Base-by-base conservation (phyloP, 495 filamentous ascomycete genomes). In the Penicillium chermesinum region DNA sequence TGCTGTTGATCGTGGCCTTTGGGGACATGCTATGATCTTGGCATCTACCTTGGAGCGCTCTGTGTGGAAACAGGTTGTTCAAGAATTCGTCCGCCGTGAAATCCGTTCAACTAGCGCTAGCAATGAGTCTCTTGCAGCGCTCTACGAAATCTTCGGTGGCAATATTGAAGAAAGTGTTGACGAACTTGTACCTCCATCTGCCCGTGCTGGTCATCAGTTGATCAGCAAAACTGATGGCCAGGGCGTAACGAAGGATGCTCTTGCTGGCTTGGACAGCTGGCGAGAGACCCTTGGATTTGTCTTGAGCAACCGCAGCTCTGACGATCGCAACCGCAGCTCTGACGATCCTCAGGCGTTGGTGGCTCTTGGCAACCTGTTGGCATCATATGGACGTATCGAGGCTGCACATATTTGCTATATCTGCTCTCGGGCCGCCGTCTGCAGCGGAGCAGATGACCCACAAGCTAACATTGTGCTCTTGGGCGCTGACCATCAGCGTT, bases 21-120 rank as follows among this genome's bases (percentile, higher is more conserved):
- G 94, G 94, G 91, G 87, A 9, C 94, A 99, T 67, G 94, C 94
- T 7, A 84, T 99, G 75, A 78, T 97, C 32, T 81, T 99, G 36
- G 82, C 94, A 14, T 89, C 87, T 27, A 91, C 91, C 1, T 56
- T 82, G 43, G 77, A 78, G 22, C 75, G 71, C 42, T 66, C 73
- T 7, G 77, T 91, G 16, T 96, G 89, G 81, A 96, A 88, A 62
- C 87, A 94, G 57, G 91, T 97, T 15, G 81, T 88, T 2, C 89
- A 94, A 55, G 89, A 97, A 52, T 99, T 97, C 59, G 84, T 97
- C 12, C 84, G 88, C 55, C 85, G 89, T 48, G 91, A 99, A 58
- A 86, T 99, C 19, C 89, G 89, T 58, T 84, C 81, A 13, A 69
- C 82, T 1, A 82, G 85, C 5, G 76, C 80, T 25, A 87, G 87